These are phyloP conservation scores for Moesziomyces sp. DNA, from an alignment of 1,284 basidiomycete species.

Conservation along the genomic window DNA sequence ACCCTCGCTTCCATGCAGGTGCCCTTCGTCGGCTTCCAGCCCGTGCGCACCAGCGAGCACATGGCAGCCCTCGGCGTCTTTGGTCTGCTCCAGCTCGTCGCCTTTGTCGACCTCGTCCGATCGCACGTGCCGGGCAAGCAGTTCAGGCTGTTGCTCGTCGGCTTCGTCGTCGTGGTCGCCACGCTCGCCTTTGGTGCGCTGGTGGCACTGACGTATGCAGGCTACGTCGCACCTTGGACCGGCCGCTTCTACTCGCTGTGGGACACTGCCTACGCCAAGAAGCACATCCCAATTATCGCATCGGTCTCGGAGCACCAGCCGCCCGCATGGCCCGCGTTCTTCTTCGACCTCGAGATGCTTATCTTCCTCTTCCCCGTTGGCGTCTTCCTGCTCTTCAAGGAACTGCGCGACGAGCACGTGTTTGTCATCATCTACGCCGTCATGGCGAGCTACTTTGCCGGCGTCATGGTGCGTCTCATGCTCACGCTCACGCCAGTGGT, in stretches of 20 bases:
- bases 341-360: conserved; percentile 98
- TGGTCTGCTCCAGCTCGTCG: conserved; percentile 94
- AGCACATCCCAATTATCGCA: conserved; percentile 97
- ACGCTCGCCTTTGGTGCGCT: conserved; percentile 72
- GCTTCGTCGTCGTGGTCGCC: conserved; percentile 76
- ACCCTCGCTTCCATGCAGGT: conserved; percentile 99
- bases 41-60: conserved; percentile 96
- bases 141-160: conserved; percentile 78
- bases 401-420: conserved; percentile 94
- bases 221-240: conserved; percentile 98
- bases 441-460: conserved; percentile 96
- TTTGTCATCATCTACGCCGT: conserved; percentile 99
- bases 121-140: conserved; percentile 91
- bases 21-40: conserved; percentile 98
- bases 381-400: conserved; percentile 90
- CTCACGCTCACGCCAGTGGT: conserved; percentile 90
- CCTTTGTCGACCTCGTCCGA: conserved; percentile 89
- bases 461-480: conserved; percentile 98
- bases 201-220: conserved; percentile 83
- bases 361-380: conserved; percentile 98
- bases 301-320: conserved; percentile 99
- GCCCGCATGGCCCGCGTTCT: conserved; percentile 99
- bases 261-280: conserved; percentile 99
- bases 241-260: conserved; percentile 99
- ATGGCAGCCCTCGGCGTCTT: conserved; percentile 98